A percentile compares a stretch with the other conserved stretches of the same genome.
phyloP scores from a whole-genome alignment of 805 yeast genomes.

The Pichia kluyveri region DNA sequence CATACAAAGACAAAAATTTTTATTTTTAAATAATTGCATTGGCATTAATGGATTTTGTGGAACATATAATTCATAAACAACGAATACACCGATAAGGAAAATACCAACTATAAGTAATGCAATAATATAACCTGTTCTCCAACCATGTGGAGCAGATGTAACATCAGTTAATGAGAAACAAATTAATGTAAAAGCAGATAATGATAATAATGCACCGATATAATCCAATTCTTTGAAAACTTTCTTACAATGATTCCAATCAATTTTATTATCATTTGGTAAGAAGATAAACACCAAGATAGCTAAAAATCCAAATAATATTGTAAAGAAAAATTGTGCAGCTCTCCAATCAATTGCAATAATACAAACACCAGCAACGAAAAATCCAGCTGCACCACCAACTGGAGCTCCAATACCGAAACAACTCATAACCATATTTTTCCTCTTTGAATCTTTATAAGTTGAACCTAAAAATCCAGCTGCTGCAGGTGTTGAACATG shows the following conservation, averaged over 20 bases:
- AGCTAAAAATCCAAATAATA: constrained; percentile 24
- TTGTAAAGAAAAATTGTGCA: constrained; percentile 32
- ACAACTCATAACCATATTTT: constrained; percentile 34
- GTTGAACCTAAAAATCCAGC: constrained; percentile 37
- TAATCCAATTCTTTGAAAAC: constrained; percentile 29
- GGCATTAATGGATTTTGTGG: constrained; percentile 41
- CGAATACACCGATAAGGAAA: constrained; percentile 25
- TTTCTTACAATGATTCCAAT: constrained; percentile 18
- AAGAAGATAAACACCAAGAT: constrained; percentile 19
- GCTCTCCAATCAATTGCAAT: constrained; percentile 33
- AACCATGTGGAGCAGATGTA: constrained; percentile 30
- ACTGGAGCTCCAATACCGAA: constrained; percentile 40
- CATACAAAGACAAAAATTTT: constrained; percentile 33
- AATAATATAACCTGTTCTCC: constrained; percentile 39
- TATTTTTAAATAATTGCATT: constrained; percentile 31
- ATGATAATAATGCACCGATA: constrained; percentile 34
- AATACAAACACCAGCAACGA: constrained; percentile 36
- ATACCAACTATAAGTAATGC: constrained; percentile 34
- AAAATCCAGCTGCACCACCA: constrained; percentile 35
- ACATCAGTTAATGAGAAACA: constrained; percentile 38
- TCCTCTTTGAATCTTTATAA: constrained; percentile 31
- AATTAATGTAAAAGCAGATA: constrained; percentile 32
- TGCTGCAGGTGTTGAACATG: constrained; percentile 39
- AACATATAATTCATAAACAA: constrained; percentile 30
- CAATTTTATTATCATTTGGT: constrained; percentile 28